Evolutionary conservation across 208 protist genomes (phyloP).

Genomic region (Trypanosoma theileri): DNA sequence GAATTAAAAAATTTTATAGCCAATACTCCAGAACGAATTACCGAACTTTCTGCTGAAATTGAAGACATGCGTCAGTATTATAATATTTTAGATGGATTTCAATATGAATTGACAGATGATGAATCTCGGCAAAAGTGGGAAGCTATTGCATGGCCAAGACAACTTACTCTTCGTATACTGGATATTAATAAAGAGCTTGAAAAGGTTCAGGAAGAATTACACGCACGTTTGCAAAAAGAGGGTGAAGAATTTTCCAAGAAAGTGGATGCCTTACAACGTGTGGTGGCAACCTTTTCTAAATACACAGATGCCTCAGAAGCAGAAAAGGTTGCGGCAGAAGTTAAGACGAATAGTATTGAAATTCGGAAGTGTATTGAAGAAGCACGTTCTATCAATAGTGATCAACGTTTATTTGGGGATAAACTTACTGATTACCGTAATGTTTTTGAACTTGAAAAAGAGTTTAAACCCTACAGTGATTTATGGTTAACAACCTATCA

Average conservation of each 20-base stretch:
- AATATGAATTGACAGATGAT: conserved; percentile 91
- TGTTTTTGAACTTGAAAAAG: conserved; percentile 93
- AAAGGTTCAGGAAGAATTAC: conserved; percentile 89
- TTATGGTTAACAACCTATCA: conserved; percentile 95
- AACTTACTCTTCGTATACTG: conserved; percentile 77
- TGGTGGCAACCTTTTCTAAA: conserved; percentile 92
- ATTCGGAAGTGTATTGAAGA: conserved; percentile 92
- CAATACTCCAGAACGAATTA: conserved; percentile 76
- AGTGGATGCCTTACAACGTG: conserved; percentile 90
- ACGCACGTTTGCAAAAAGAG: conserved; percentile 87
- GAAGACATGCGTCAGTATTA: conserved; percentile 92
- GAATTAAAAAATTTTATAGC: conserved; percentile 89
- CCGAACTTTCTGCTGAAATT: conserved; percentile 76
- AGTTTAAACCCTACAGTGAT: conserved; percentile 96
- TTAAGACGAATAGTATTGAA: conserved; percentile 93
- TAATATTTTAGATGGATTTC: conserved; percentile 92
- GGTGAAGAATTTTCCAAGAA: conserved; percentile 94
- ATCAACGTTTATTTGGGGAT: conserved; percentile 95
- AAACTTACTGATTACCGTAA: conserved; percentile 94
- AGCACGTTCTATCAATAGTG: conserved; percentile 92
- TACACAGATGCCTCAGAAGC: conserved; percentile 91
- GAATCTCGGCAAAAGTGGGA: conserved; percentile 94
- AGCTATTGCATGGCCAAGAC: conserved; percentile 92
- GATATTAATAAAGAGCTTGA: conserved; percentile 88
- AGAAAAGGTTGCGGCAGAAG: conserved; percentile 93